Evolutionary conservation across 1,284 basidiomycete genomes (phyloP), one percentile per base, ranked within the genome.

Genomic region (Cronartium quercuum): DNA sequence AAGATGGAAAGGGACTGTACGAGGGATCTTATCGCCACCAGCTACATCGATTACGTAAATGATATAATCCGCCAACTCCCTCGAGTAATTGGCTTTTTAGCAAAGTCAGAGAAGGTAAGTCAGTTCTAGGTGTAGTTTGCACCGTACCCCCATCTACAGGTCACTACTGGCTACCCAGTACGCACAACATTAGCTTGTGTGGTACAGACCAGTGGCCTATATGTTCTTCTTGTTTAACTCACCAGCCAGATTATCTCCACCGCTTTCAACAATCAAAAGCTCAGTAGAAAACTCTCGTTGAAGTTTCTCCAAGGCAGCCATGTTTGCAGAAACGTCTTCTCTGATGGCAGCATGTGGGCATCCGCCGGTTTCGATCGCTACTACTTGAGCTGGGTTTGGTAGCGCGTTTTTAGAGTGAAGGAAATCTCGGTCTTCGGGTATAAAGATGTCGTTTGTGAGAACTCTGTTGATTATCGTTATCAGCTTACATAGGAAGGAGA

Each of bases 371-470:
- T 98, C 95, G 78, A 98, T 96, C 0, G 96, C 94, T 29, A 92
- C 87, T 79, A 98, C 98, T 55, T 95, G 89, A 44, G 88, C 88
- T 2, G 78, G 70, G 58, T 89, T 83, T 0, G 91, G 89, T 3
- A 98, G 87, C 0, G 95, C 95, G 70, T 90, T 86, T 83, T 98
- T 92, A 78, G 88, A 89, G 80, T 97, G 95, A 44, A 98, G 85
- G 82, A 98, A 98, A 81, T 98, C 94, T 82, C 96, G 94, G 81
- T 98, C 95, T 82, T 98, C 95, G 6, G 89, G 87, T 51, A 95
- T 98, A 83, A 97, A 96, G 80, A 97, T 97, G 83, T 97, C 94
- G 83, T 97, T 97, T 9, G 94, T 96, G 18, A 94, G 91, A 2
- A 92, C 92, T 40, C 44, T 66, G 18, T 10, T 21, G 21, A 18